Conservation (phyloP, 1,284 basidiomycete species). For the Ceratobasidium theobromae region DNA sequence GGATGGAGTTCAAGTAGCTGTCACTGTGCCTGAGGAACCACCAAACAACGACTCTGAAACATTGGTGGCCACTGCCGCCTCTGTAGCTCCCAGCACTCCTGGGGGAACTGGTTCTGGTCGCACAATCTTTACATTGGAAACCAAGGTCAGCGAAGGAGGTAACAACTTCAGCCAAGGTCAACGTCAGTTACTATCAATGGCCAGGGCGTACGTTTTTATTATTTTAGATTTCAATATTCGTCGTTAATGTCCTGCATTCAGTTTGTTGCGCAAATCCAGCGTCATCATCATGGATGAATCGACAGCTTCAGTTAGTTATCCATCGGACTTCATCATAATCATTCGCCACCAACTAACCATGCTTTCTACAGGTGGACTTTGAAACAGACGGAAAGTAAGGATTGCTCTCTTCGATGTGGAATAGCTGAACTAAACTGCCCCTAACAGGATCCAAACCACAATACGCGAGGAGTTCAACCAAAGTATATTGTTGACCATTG, state of each 20-base stretch:
- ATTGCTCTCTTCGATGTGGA: background rate
- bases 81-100: background rate
- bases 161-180: constrained; percentile 36
- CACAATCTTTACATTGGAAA: constrained; percentile 32
- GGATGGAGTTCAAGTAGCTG: background rate
- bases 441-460: constrained; percentile 64
- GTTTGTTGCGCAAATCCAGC: constrained; percentile 25
- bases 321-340: too few relatives aligned
- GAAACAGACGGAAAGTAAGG: constrained; percentile 45
- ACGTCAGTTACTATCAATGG: constrained; percentile 31
- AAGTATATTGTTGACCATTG: constrained; percentile 69
- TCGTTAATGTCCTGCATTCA: background rate
- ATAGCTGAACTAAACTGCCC: background rate
- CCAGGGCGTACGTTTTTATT: constrained; percentile 4
- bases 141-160: constrained; percentile 37
- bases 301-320: constrained; percentile 18
- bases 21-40: background rate
- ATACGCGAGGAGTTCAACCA: constrained; percentile 75
- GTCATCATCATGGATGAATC: constrained; percentile 30
- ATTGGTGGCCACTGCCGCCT: background rate
- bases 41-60: background rate
- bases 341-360: background rate
- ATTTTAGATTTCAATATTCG: too few relatives aligned
- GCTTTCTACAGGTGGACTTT: constrained; percentile 52
- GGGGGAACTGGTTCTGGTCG: constrained; percentile 14